phyloP scores from a whole-genome alignment of 371 early-diverging fungal genomes.

The Amoeboaphelidium protococcarum region DNA sequence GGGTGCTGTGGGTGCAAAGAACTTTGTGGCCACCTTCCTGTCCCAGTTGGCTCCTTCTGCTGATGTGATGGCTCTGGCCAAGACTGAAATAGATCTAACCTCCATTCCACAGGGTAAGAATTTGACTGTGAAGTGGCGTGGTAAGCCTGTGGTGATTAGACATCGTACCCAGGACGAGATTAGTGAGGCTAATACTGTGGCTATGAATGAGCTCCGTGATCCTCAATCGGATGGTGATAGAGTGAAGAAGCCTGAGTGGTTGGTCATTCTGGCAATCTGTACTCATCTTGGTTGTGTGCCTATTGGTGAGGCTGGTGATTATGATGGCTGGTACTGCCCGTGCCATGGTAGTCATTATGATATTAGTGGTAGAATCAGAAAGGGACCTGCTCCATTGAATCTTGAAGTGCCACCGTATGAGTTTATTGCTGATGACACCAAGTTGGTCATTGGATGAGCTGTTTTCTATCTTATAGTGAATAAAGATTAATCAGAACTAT shows the following conservation, averaged over 20 bases:
- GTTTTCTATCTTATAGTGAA: too few relatives aligned
- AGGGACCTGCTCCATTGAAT: constrained; percentile 94
- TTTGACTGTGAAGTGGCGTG: constrained; percentile 90
- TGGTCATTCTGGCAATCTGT: constrained; percentile 91
- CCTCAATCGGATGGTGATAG: constrained; percentile 74
- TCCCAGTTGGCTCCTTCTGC: constrained; percentile 79
- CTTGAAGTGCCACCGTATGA: constrained; percentile 71
- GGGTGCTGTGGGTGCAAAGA: constrained; percentile 63
- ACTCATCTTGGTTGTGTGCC: constrained; percentile 97
- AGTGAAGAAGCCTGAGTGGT: constrained; percentile 75
- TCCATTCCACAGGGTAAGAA: constrained; percentile 88
- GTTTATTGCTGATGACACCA: constrained; percentile 22
- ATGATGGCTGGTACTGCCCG: constrained; percentile 96
- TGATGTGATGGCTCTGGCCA: constrained; percentile 88
- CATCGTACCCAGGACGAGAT: constrained; percentile 87
- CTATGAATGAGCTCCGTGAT: constrained; percentile 52
- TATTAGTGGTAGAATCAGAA: constrained; percentile 80
- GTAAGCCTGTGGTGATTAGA: constrained; percentile 92
- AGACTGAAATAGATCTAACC: constrained; percentile 75
- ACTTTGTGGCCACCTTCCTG: constrained; percentile 67
- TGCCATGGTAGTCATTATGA: constrained; percentile 96
- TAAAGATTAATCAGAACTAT: too few relatives aligned
- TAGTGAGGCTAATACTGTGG: constrained; percentile 61
- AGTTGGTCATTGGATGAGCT: constrained; percentile 33
- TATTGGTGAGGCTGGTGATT: constrained; percentile 91